A percentile compares a stretch with the other conserved stretches of the same genome.
Evolutionary conservation across 1,139 yeast genomes (phyloP).

Genomic region (Scheffersomyces quercinus): DNA sequence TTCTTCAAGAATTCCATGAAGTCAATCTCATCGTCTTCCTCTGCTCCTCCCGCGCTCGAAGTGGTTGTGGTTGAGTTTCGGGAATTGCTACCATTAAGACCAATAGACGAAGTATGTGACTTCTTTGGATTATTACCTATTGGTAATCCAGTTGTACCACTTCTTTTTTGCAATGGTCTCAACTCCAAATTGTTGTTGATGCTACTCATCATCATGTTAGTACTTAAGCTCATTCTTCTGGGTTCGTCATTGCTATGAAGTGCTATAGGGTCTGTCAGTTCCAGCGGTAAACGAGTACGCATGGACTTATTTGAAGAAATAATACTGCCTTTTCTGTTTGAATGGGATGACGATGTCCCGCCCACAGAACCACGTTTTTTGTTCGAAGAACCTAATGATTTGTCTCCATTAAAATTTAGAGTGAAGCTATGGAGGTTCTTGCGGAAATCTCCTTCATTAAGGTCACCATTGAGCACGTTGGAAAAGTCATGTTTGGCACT

Average conservation of each 20-base stretch:
- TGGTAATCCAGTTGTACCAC: too few species aligned
- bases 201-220: not conserved
- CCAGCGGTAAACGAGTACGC: slow-evolving; percentile 6
- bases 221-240: not conserved
- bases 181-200: not conserved
- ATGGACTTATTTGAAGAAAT: slow-evolving; percentile 14
- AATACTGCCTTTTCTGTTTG: slow-evolving; percentile 10
- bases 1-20: slow-evolving; percentile 48
- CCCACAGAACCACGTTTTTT: slow-evolving; percentile 4
- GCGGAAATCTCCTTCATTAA: slow-evolving; percentile 31
- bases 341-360: slow-evolving; percentile 3
- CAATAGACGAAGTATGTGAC: not conserved
- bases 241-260: not conserved
- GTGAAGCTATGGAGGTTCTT: slow-evolving; percentile 34
- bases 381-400: slow-evolving; percentile 5
- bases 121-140: not conserved
- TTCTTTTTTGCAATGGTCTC: not conserved
- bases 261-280: not conserved
- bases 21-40: slow-evolving; percentile 43
- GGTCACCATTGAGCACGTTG: slow-evolving; percentile 31
- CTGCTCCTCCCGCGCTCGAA: slow-evolving; percentile 6
- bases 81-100: not conserved
- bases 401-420: slow-evolving; percentile 17
- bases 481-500: slow-evolving; percentile 37
- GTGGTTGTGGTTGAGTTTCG: not conserved